Conservation (phyloP, 139 green algal genomes). For the Chlorella sorokiniana region DNA sequence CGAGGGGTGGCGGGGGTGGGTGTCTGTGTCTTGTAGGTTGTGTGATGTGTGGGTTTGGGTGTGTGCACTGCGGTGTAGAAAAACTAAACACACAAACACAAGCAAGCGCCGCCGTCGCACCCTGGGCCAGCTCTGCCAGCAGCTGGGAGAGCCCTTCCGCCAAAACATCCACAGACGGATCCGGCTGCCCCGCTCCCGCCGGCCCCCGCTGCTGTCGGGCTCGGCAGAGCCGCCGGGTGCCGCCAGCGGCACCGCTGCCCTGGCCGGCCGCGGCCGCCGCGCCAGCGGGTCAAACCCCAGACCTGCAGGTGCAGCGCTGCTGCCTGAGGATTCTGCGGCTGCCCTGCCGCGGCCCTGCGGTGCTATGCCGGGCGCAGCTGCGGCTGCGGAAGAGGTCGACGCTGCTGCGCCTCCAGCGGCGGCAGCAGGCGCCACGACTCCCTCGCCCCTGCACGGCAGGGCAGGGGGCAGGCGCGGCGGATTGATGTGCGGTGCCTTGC, state of each 20-base stretch:
- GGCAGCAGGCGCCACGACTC: not conserved
- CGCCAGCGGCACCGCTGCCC: not conserved
- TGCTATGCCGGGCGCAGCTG: not conserved
- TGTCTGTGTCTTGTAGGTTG: no score
- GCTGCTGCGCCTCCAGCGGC: not conserved
- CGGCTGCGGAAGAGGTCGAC: not conserved
- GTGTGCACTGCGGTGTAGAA: no score
- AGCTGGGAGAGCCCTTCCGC: constrained; percentile 19
- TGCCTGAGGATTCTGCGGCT: not conserved
- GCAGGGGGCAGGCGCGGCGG: not conserved
- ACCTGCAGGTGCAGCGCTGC: not conserved
- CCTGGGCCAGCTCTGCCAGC: constrained; percentile 29
- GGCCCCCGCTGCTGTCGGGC: not conserved
- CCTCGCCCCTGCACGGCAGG: not conserved
- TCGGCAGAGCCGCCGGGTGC: not conserved
- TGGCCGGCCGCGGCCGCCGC: not conserved
- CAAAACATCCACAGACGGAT: constrained; percentile 6
- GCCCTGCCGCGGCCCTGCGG: not conserved
- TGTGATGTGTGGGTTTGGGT: no score
- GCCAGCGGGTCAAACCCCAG: constrained; percentile 15
- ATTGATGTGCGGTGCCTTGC: not conserved
- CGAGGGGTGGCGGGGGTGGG: no score
- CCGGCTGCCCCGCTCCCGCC: no score
- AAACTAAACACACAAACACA: no score
- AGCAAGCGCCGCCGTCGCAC: not conserved